Evolutionary conservation across 1,139 yeast genomes (phyloP), one percentile per base, ranked within the genome.

Genomic region (Kodamaea alishanica): DNA sequence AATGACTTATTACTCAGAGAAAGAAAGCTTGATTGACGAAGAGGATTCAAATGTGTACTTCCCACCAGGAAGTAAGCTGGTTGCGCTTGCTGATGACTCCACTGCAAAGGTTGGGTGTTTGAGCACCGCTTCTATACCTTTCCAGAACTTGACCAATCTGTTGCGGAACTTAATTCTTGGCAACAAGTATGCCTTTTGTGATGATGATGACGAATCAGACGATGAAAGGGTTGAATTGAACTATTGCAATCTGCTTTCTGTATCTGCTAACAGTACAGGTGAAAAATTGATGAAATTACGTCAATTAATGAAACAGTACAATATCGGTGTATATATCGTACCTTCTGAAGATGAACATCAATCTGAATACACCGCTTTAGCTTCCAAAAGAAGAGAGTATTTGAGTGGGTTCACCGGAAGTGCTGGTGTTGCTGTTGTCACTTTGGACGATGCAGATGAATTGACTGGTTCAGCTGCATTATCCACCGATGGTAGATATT

Each of bases 301-400:
- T 30, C 40, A 51, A 26, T 54, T 63, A 39, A 77, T 77, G 82
- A 57, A 51, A 34, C 41, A 56, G 8, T 51, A 66, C 45, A 61
- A 66, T 1, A 61, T 77, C 20, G 74, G 73, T 3, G 79, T 75
- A 2, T 77, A 77, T 48, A 65, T 77, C 26, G 61, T 77, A 6
- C 81, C 83, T 2, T 71, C 78, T n/a, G 81, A 75, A 49, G 83
- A 77, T 51, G 80, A 76, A 44, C 83, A 77, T 50, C 79, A 72
- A 45, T 69, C 77, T 9, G 82, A 77, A 45, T 70, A 75, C 45
- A 73, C 80, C 0, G 68, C 80, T 0, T 54, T 63, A 11, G 67
- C 77, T 2, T 82, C 77, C 43, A 73, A 67, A 38, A 60, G 81
- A 38, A 59, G 81, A 40, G 77, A 67, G 44, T 77, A 49, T 45